A percentile compares a stretch with the other conserved stretches of the same genome.
Conservation (phyloP, 164 flowering plant species). For the Buxus sempervirens region DNA sequence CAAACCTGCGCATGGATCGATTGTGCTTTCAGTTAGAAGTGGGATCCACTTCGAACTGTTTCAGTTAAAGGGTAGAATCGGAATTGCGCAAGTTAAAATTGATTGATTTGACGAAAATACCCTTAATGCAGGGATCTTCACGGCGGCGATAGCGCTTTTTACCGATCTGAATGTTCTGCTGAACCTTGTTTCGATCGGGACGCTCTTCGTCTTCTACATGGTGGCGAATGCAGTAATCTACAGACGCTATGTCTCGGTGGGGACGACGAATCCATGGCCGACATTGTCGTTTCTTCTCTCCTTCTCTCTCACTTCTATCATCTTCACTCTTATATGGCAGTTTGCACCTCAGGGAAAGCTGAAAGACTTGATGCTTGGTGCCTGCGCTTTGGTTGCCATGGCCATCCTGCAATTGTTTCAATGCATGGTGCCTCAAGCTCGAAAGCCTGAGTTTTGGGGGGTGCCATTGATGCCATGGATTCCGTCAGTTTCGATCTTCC, state of each 20-base stretch:
- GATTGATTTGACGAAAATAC: too few relatives aligned
- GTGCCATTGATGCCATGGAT: conserved; percentile 95
- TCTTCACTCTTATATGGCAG: conserved; percentile 76
- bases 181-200: conserved; percentile 80
- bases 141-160: conserved; percentile 74
- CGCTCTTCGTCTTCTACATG: conserved; percentile 92
- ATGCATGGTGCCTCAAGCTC: conserved; percentile 56
- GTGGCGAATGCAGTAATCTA: conserved; percentile 87
- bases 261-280: conserved; percentile 62
- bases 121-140: conserved; percentile 46
- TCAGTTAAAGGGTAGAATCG: too few relatives aligned
- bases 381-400: conserved; percentile 35
- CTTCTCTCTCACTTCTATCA: conserved; percentile 52
- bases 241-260: conserved; percentile 62
- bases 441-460: conserved; percentile 84
- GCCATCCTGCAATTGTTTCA: conserved; percentile 50
- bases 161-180: conserved; percentile 72
- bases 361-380: conserved; percentile 45
- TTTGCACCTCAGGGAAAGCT: conserved; percentile 44
- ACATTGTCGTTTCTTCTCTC: conserved; percentile 56
- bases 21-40: neutral
- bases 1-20: neutral
- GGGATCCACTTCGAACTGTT: conserved; percentile 6
- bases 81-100: too few relatives aligned
- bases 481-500: conserved; percentile 67